Percentiles rank a stretch among this genome's conserved stretches.
Evolutionary conservation across 768 basidiomycete genomes (phyloP).

Genomic region (Tremella mesenterica): DNA sequence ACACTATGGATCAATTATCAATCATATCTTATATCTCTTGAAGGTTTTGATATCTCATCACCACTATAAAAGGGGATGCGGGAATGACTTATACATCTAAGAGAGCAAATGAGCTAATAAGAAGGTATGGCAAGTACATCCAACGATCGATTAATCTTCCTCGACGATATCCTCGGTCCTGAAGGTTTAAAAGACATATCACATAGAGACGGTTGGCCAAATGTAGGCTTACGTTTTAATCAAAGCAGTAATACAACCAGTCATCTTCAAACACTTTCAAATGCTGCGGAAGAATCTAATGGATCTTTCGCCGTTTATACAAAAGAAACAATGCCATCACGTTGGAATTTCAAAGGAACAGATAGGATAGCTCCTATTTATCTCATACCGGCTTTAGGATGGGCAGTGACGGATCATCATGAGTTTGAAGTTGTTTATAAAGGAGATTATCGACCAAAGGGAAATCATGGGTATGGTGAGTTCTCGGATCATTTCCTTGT

Average conservation of each 20-base stretch:
- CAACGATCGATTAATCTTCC: conserved; percentile 61
- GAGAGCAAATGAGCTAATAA: conserved; percentile 49
- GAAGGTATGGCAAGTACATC: conserved; percentile 91
- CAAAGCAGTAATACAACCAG: conserved; percentile 52
- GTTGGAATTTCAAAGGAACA: conserved; percentile 60
- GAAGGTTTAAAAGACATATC: conserved; percentile 57
- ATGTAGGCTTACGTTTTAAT: conserved; percentile 72
- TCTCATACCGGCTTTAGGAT: conserved; percentile 70
- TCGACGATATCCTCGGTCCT: conserved; percentile 70
- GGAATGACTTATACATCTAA: too few species aligned
- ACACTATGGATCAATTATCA: too few species aligned
- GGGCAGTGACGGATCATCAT: conserved; percentile 61
- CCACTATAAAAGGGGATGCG: too few species aligned
- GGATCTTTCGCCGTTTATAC: conserved; percentile 70
- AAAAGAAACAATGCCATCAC: conserved; percentile 67
- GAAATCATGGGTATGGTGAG: conserved; percentile 69
- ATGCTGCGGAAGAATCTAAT: conserved; percentile 51
- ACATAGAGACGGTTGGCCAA: conserved; percentile 81
- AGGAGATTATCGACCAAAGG: conserved; percentile 54
- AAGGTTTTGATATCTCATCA: too few species aligned
- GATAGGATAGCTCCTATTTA: conserved; percentile 82
- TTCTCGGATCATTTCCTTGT: not conserved
- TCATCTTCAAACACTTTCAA: conserved; percentile 48
- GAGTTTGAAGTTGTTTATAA: conserved; percentile 50
- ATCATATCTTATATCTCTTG: too few species aligned